phyloP scores from a whole-genome alignment of 306 rosid genomes.

The Spatholobus suberectus region DNA sequence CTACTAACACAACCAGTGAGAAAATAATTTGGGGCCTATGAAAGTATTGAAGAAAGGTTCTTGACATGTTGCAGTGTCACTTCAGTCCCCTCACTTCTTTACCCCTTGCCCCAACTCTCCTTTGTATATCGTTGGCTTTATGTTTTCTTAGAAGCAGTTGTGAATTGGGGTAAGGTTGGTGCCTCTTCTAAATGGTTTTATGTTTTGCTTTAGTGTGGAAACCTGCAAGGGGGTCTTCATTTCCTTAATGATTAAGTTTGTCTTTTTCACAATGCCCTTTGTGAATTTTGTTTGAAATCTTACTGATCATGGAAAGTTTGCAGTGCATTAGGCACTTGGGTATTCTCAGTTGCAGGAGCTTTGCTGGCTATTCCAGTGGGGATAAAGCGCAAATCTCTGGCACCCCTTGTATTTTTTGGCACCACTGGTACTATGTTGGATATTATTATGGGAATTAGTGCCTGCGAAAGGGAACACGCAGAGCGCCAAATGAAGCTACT shows the following conservation, averaged over 20 bases:
- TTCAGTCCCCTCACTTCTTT: neutral
- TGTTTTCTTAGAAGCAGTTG: neutral
- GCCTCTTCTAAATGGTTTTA: neutral
- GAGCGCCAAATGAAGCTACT: constrained; percentile 85
- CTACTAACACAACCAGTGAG: neutral
- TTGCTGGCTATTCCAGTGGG: constrained; percentile 96
- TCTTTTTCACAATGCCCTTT: neutral
- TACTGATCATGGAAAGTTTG: constrained; percentile 40
- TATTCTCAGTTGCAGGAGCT: constrained; percentile 93
- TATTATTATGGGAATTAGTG: constrained; percentile 82
- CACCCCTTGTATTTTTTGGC: constrained; percentile 94
- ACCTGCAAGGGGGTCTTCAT: neutral
- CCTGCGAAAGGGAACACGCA: constrained; percentile 91
- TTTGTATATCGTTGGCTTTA: neutral
- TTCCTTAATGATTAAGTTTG: neutral
- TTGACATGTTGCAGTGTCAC: neutral
- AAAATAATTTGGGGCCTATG: neutral
- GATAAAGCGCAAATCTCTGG: constrained; percentile 85
- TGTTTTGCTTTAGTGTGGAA: neutral
- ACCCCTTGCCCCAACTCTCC: neutral
- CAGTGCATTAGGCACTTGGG: constrained; percentile 97
- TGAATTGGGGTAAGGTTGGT: constrained; percentile 17
- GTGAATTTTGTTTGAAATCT: neutral
- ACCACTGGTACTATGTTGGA: constrained; percentile 97
- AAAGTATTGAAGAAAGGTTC: neutral